phyloP scores from a whole-genome alignment of 108 stramenopile species.

The Cyclotella cryptica region DNA sequence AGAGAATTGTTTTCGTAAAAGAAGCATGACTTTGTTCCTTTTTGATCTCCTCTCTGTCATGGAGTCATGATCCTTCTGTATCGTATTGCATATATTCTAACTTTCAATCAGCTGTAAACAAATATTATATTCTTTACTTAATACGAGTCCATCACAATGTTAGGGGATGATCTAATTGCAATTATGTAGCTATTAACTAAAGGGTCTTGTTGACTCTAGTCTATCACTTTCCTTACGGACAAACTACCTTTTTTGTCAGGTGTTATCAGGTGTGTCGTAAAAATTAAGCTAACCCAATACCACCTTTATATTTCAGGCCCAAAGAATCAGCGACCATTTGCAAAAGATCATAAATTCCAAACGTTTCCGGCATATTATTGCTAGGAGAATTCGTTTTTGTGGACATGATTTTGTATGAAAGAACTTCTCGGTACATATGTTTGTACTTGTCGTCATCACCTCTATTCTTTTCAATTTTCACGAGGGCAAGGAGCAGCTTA shows the following conservation, averaged over 20 bases:
- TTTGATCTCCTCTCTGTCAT: too few relatives aligned
- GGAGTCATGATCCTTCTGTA: too few relatives aligned
- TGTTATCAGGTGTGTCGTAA: not conserved
- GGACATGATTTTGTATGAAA: not conserved
- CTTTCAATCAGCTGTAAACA: too few relatives aligned
- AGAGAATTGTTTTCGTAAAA: conserved; percentile 41
- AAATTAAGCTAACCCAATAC: not conserved
- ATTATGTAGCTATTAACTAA: too few relatives aligned
- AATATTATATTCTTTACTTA: too few relatives aligned
- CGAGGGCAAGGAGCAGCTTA: conserved; percentile 69
- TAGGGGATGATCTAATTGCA: too few relatives aligned
- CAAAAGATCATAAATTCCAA: not conserved
- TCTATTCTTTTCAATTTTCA: conserved; percentile 65
- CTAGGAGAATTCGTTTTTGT: not conserved
- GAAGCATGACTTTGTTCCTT: not conserved
- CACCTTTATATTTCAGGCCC: not conserved
- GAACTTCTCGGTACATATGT: conserved; percentile 60
- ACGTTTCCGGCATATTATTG: not conserved
- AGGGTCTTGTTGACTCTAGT: too few relatives aligned
- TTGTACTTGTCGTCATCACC: conserved; percentile 55
- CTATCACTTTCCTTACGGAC: too few relatives aligned
- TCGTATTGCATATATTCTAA: too few relatives aligned
- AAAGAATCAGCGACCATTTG: not conserved
- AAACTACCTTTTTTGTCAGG: too few relatives aligned
- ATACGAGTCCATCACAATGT: too few relatives aligned